A percentile compares a stretch with the other conserved stretches of the same genome.
These are phyloP conservation scores for Globisporangium camurandrum DNA, from an alignment of 352 stramenopile species.

Conservation along the genomic window DNA sequence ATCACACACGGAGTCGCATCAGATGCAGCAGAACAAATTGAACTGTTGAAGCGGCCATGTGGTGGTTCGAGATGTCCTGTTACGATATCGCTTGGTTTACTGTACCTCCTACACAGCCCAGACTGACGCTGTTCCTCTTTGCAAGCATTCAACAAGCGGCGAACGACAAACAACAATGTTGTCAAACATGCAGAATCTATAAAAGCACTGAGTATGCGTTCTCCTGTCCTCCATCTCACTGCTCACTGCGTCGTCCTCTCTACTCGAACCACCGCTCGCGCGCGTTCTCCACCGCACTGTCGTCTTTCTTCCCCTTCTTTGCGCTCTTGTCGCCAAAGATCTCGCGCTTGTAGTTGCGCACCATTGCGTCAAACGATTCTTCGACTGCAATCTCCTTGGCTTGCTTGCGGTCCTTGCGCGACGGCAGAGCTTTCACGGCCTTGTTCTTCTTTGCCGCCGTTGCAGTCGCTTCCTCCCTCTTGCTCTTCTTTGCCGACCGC, in stretches of 20 bases:
- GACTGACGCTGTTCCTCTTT: neutral
- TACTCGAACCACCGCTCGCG: conserved; percentile 71
- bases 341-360: conserved; percentile 80
- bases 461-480: conserved; percentile 17
- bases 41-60: too few species aligned
- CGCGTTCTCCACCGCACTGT: conserved; percentile 9
- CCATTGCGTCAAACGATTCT: conserved; percentile 68
- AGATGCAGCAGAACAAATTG: too few species aligned
- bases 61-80: too few species aligned
- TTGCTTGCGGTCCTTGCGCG: conserved; percentile 67
- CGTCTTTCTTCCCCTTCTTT: too few species aligned
- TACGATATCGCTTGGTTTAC: too few species aligned
- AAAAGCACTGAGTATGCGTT: neutral
- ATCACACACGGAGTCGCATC: too few species aligned
- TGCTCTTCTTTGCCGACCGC: conserved; percentile 30
- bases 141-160: neutral
- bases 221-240: too few species aligned
- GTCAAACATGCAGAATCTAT: neutral
- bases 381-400: conserved; percentile 43
- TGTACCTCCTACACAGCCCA: too few species aligned
- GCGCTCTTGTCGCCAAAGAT: conserved; percentile 47
- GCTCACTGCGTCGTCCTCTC: neutral
- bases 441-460: conserved; percentile 12
- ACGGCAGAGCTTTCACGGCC: conserved; percentile 34
- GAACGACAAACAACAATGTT: too few species aligned